A percentile compares a stretch with the other conserved stretches of the same genome.
Conservation (phyloP, 805 yeast genomes). For the Kodamaea lidongshanica region DNA sequence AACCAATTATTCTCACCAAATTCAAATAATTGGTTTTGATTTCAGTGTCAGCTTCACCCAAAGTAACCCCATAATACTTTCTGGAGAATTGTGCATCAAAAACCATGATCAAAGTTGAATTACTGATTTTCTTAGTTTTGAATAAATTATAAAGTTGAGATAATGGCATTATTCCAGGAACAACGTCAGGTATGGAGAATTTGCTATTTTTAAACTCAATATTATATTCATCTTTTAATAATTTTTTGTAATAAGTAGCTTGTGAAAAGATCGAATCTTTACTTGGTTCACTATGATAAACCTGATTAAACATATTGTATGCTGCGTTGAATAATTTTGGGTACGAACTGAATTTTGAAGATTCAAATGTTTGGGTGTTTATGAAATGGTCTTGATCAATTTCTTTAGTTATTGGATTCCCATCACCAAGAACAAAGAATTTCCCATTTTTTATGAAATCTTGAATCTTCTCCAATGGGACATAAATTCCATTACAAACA, state of each 20-base stretch:
- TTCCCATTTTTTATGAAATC: constrained; percentile 23
- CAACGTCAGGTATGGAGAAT: constrained; percentile 32
- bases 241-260: constrained; percentile 15
- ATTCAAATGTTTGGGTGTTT: constrained; percentile 1
- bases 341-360: constrained; percentile 2
- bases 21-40: constrained; percentile 3
- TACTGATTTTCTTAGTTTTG: constrained; percentile 18
- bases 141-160: constrained; percentile 37
- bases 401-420: background rate
- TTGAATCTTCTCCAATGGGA: constrained; percentile 29
- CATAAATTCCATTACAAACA: constrained; percentile 40
- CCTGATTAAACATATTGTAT: constrained; percentile 14
- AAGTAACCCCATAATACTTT: no score
- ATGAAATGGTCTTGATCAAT: background rate
- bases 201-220: constrained; percentile 4
- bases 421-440: constrained; percentile 24
- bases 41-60: background rate
- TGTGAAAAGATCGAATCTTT: constrained; percentile 8
- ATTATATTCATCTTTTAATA: constrained; percentile 12
- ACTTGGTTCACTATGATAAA: no score
- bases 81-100: background rate
- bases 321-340: constrained; percentile 14
- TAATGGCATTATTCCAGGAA: constrained; percentile 48
- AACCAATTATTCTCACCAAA: constrained; percentile 5
- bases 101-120: constrained; percentile 3